Percentiles rank a stretch among this genome's conserved stretches.
Evolutionary conservation across 805 yeast species (phyloP).

Genomic region (Sungouiozyma ichnusensis): DNA sequence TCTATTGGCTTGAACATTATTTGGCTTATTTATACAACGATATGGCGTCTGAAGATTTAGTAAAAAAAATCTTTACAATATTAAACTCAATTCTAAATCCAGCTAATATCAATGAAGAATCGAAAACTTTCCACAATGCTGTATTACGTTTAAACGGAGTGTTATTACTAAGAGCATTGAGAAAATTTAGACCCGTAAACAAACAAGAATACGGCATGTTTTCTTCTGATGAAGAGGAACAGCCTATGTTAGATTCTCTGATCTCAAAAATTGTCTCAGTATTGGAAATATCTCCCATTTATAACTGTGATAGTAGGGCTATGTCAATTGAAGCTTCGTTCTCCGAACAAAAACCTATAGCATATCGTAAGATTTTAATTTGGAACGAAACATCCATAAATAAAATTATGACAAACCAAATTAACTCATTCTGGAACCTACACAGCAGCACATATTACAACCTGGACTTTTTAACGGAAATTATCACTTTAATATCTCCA

Average conservation of each 20-base stretch:
- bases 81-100: constrained; percentile 35
- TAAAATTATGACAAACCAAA: constrained; percentile 27
- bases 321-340: constrained; percentile 16
- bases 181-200: constrained; percentile 14
- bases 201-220: constrained; percentile 24
- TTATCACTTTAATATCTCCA: constrained; percentile 23
- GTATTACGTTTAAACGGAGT: constrained; percentile 28
- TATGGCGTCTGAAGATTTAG: constrained; percentile 17
- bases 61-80: constrained; percentile 30
- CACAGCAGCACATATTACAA: constrained; percentile 30
- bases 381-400: constrained; percentile 24
- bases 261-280: constrained; percentile 16
- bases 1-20: constrained; percentile 39
- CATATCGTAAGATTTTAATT: constrained; percentile 18
- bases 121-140: constrained; percentile 34
- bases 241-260: constrained; percentile 18
- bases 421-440: constrained; percentile 28
- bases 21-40: constrained; percentile 27
- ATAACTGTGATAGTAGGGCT: constrained; percentile 22
- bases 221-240: constrained; percentile 23
- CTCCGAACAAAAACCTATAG: constrained; percentile 21
- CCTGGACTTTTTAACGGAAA: constrained; percentile 22
- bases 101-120: constrained; percentile 35
- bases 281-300: constrained; percentile 18
- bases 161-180: constrained; percentile 15